Base-by-base conservation (phyloP, 2,329 filamentous ascomycete species). In the Penicillium sp. region DNA sequence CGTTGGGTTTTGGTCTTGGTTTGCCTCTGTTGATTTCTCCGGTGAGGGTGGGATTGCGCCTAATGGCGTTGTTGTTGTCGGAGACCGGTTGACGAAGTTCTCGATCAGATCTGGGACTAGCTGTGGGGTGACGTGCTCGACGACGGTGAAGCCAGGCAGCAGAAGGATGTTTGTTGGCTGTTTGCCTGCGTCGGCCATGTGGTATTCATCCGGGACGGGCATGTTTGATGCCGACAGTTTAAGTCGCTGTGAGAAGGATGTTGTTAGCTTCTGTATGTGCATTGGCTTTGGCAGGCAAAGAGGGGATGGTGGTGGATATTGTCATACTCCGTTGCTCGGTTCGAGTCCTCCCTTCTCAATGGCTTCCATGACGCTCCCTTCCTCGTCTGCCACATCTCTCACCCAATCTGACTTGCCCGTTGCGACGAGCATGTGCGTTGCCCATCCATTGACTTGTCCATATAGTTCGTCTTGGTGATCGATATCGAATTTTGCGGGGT, bases 391-490 rank as follows among this genome's bases (percentile, higher is more conserved):
- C 45, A 96, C 90, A 78, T 96, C 89, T 59, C 90, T 79, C 70
- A 93, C 89, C 94, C 94, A 99, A 76, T 99, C 94, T 27, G 88
- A 84, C 83, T 97, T 96, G 60, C 92, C 91, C n/a, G 94, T 99
- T 25, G 91, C 94, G 17, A 97, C 91, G 33, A 99, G 79, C 61
- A 96, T 73, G 76, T 99, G 94, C 21, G 92, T 94, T 69, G 86
- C 88, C 89, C 91, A 97, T 36, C 87, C 91, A 70, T 91, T 90
- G 61, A 97, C 84, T 58, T 89, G 82, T 0, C 93, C 94, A 71
- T 96, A 97, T 49, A 99, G 78, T 67, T 87, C 80, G 71, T 96
- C 91, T 7, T 82, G 78, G 73, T 89, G 84, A 57, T 97, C 89
- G 55, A 96, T 86, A 4, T 79, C 79, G 71, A 86, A 88, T 64